Conservation (phyloP, 2,329 filamentous ascomycete genomes). For the Talaromyces sp. region DNA sequence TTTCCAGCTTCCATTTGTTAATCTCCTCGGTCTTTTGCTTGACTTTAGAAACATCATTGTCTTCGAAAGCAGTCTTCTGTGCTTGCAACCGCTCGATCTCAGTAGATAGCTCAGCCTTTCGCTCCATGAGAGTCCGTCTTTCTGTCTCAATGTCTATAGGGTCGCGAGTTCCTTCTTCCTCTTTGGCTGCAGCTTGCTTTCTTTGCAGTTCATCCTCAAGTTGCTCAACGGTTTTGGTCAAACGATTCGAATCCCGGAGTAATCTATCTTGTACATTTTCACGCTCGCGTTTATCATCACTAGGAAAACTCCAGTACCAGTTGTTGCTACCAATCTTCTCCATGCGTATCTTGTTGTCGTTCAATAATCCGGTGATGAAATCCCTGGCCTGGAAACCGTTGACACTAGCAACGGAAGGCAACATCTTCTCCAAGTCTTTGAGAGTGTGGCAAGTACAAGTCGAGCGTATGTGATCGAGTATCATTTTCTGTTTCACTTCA, state of each 20-base stretch:
- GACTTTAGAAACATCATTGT: constrained; percentile 33
- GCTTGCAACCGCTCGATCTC: constrained; percentile 37
- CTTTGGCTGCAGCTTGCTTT: constrained; percentile 26
- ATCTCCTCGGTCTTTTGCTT: constrained; percentile 36
- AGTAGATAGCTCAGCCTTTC: constrained; percentile 27
- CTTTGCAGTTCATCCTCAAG: constrained; percentile 38
- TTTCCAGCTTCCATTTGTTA: constrained; percentile 31
- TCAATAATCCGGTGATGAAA: constrained; percentile 60
- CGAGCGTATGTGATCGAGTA: constrained; percentile 60
- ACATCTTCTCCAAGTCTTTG: constrained; percentile 66
- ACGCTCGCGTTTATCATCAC: constrained; percentile 54
- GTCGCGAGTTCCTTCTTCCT: constrained; percentile 28
- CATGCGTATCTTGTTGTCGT: constrained; percentile 62
- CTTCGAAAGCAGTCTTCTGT: constrained; percentile 35
- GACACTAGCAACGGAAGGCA: constrained; percentile 62
- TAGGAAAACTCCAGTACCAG: constrained; percentile 69
- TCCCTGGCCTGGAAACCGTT: constrained; percentile 68
- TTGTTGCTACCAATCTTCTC: constrained; percentile 71
- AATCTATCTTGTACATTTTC: constrained; percentile 35
- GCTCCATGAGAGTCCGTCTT: constrained; percentile 25
- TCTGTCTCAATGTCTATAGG: constrained; percentile 17
- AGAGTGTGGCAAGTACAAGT: constrained; percentile 63
- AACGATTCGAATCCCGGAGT: constrained; percentile 32
- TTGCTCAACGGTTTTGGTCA: constrained; percentile 31
- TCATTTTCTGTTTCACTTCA: constrained; percentile 57